These are phyloP conservation scores for Quercus suber DNA, from an alignment of 306 rosid genomes.

Conservation along the genomic window DNA sequence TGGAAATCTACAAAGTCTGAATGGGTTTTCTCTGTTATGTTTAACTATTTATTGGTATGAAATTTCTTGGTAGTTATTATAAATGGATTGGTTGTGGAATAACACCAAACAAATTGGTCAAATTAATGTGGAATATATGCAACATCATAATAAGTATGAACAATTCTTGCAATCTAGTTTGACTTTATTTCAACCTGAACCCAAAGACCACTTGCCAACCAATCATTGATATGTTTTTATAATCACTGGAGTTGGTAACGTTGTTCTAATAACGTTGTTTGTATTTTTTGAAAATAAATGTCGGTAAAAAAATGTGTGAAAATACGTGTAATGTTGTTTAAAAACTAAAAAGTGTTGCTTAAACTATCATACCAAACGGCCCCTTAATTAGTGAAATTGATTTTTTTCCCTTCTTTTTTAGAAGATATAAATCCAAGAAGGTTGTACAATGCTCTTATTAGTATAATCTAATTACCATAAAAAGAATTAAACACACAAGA, in stretches of 20 bases:
- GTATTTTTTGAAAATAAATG: too few relatives aligned
- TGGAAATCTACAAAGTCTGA: background rate
- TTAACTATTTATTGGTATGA: background rate
- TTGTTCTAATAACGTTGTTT: too few relatives aligned
- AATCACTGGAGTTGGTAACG: too few relatives aligned
- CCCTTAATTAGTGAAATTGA: too few relatives aligned
- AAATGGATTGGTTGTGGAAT: background rate
- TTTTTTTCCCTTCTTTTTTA: background rate
- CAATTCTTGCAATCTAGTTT: background rate
- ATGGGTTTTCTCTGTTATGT: background rate
- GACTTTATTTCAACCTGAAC: background rate
- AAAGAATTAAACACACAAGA: too few relatives aligned
- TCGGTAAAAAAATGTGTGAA: accelerated
- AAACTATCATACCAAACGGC: too few relatives aligned
- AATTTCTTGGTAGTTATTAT: background rate
- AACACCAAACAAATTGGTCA: background rate
- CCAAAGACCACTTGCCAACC: background rate
- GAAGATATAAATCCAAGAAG: too few relatives aligned
- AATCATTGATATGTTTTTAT: background rate
- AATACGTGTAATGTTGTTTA: too few relatives aligned
- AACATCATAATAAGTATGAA: background rate
- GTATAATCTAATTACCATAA: too few relatives aligned
- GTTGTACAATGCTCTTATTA: too few relatives aligned
- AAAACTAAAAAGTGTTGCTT: too few relatives aligned
- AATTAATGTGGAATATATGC: background rate